phyloP scores from a whole-genome alignment of 352 stramenopile species.

The Vaucheria bursata region DNA sequence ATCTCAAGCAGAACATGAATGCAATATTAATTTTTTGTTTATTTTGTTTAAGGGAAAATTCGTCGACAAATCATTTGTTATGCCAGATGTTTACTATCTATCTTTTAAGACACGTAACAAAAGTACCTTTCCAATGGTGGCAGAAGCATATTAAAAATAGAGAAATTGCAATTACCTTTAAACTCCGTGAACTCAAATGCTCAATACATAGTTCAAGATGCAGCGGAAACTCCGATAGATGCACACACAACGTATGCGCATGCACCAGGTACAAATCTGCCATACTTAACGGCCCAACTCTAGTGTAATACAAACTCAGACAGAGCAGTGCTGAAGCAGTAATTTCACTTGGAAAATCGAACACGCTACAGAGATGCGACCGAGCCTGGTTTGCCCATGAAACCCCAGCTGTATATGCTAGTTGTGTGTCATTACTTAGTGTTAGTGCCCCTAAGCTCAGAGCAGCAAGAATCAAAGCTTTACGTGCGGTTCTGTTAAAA shows the following conservation, averaged over 20 bases:
- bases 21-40: too few relatives aligned
- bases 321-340: not conserved
- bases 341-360: not conserved
- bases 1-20: too few relatives aligned
- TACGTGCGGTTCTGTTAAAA: not conserved
- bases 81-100: too few relatives aligned
- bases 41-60: too few relatives aligned
- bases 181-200: constrained; percentile 29
- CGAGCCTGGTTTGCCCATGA: not conserved
- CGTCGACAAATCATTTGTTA: too few relatives aligned
- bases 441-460: not conserved
- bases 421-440: not conserved
- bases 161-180: too few relatives aligned
- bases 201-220: constrained; percentile 44
- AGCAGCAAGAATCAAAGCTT: not conserved
- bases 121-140: too few relatives aligned
- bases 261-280: constrained; percentile 27
- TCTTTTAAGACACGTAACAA: too few relatives aligned
- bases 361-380: not conserved
- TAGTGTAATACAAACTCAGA: not conserved
- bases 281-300: not conserved
- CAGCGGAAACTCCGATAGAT: constrained; percentile 35
- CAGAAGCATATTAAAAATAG: too few relatives aligned
- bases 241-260: constrained; percentile 36
- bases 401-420: not conserved